phyloP scores from a whole-genome alignment of 805 yeast species.

The Starmerella floris region DNA sequence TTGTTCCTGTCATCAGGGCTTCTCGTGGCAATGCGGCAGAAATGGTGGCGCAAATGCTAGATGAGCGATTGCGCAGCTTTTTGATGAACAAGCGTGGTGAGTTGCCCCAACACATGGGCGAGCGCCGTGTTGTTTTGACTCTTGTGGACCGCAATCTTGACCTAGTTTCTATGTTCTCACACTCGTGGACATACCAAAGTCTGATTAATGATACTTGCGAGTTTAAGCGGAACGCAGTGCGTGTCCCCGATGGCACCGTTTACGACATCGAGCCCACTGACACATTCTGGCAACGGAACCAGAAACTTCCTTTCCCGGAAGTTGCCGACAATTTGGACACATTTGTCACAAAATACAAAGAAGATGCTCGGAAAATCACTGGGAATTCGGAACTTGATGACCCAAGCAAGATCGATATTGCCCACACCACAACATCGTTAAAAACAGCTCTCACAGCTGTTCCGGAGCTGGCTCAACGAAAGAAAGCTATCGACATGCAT shows the following conservation, averaged over 20 bases:
- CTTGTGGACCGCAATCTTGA: slow-evolving; percentile 81
- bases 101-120: slow-evolving; percentile 15
- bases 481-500: slow-evolving; percentile 83
- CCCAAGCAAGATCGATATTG: slow-evolving; percentile 37
- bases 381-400: slow-evolving; percentile 64
- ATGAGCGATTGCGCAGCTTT: slow-evolving; percentile 71
- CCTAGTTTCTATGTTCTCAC: slow-evolving; percentile 84
- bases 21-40: slow-evolving; percentile 94
- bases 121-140: slow-evolving; percentile 54
- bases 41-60: slow-evolving; percentile 75
- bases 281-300: slow-evolving; percentile 77
- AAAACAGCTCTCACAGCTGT: slow-evolving; percentile 71
- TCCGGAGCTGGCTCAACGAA: slow-evolving; percentile 83
- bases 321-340: slow-evolving; percentile 94
- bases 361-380: slow-evolving; percentile 78
- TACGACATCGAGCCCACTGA: slow-evolving; percentile 89
- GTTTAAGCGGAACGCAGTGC: slow-evolving; percentile 69
- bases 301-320: slow-evolving; percentile 89
- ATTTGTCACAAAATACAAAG: slow-evolving; percentile 67
- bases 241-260: slow-evolving; percentile 35
- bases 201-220: slow-evolving; percentile 86
- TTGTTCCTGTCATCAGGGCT: slow-evolving; percentile 81
- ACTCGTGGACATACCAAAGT: slow-evolving; percentile 96
- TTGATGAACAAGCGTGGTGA: slow-evolving; percentile 55
- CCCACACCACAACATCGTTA: slow-evolving; percentile 77